Base-by-base conservation (phyloP, 371 early-diverging fungal species). In the Chytridium lagenaria region DNA sequence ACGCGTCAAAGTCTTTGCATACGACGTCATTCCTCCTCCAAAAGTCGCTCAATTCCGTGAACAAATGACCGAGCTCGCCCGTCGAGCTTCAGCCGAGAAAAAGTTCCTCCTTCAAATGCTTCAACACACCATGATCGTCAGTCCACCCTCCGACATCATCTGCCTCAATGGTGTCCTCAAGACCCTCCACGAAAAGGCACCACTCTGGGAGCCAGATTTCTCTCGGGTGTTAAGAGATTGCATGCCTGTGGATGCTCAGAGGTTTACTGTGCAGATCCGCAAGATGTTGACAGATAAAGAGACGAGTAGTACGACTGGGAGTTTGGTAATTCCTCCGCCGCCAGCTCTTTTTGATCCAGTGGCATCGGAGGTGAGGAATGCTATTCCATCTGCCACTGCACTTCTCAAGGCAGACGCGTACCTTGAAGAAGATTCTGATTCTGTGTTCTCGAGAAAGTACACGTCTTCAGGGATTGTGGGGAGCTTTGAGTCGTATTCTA, bases 131-230 rank as follows among this genome's bases (percentile, higher is more conserved):
- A 89, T 91, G 69, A 87, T 92, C 63, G 90, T 88, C 50, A 92
- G 91, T 23, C 84, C 87, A 26, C 87, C 93, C 0, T 89, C 90
- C 0, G 96, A 97, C 73, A 90, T 88, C 0, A 72, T 96, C 16
- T 89, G 92, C 0, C 74, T 95, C 39, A 94, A 92, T 66, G 79
- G 85, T 15, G 94, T 95, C 2, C 82, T 92, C 7, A 86, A 87
- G 33, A 85, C 87, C 30, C 74, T 97, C n/a, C 90, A 92, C 68
- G 90, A 88, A 39, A 92, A 92, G 64, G 92, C 93, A 0, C 81
- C 88, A 0, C 83, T 80, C 50, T 97, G 97, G 97, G 94, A 96
- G 67, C 70, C 85, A 38, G 90, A 91, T 30, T 95, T 96, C 72
- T 83, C 87, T 2, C 86, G 87, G 40, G 85, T 96, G 70, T 90